Conservation (phyloP, 2,329 filamentous ascomycete species). For the Xylaria multiplex region DNA sequence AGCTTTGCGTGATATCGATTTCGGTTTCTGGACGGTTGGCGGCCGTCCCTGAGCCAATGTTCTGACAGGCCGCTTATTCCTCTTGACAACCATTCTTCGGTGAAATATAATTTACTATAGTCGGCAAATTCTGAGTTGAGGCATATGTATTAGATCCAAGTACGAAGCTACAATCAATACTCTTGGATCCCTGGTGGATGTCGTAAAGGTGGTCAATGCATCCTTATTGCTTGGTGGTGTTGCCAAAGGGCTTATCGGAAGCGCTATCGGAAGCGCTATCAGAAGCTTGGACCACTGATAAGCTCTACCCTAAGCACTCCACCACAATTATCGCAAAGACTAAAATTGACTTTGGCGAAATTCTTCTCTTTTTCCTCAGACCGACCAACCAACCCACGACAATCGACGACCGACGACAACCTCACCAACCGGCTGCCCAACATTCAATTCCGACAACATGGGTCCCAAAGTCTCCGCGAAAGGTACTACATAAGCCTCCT, state of each 20-base stretch:
- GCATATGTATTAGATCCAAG: not conserved
- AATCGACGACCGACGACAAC: slow-evolving; percentile 42
- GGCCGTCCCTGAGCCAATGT: slow-evolving; percentile 65
- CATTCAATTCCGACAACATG: slow-evolving; percentile 49
- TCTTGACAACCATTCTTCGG: slow-evolving; percentile 58
- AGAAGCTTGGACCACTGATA: slow-evolving; percentile 35
- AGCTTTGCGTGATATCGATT: slow-evolving; percentile 71
- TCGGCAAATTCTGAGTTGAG: slow-evolving; percentile 3
- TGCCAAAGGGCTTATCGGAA: slow-evolving; percentile 24
- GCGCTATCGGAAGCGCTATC: slow-evolving; percentile 30
- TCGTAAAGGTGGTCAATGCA: slow-evolving; percentile 7
- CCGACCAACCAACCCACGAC: slow-evolving; percentile 34
- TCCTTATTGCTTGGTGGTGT: not conserved
- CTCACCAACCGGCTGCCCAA: slow-evolving; percentile 35
- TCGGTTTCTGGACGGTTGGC: slow-evolving; percentile 61
- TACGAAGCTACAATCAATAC: not conserved
- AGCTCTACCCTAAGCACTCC: slow-evolving; percentile 33
- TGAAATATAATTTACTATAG: not conserved
- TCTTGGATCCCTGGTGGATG: not conserved
- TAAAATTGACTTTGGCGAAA: slow-evolving; percentile 34
- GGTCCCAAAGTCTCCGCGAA: slow-evolving; percentile 57
- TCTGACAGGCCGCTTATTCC: slow-evolving; percentile 58
- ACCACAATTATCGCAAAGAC: slow-evolving; percentile 35
- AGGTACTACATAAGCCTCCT: slow-evolving; percentile 53
- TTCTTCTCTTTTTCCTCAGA: slow-evolving; percentile 26